A percentile compares a stretch with the other conserved stretches of the same genome.
These are phyloP conservation scores for Dictyostelium capitatum DNA, from an alignment of 78 protist species.

Conservation along the genomic window DNA sequence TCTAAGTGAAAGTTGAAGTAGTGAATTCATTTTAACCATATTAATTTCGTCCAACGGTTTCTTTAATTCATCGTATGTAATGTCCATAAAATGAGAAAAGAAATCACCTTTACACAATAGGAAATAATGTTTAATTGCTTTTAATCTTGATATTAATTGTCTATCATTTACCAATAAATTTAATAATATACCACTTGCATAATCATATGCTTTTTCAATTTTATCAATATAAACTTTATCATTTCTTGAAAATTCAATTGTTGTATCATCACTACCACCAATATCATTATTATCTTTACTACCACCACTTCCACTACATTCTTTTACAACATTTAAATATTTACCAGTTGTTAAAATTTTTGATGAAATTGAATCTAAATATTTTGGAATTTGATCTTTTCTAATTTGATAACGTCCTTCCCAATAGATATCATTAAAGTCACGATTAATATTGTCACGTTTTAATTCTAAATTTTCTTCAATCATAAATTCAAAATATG, in stretches of 20 bases:
- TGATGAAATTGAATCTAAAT: constrained; percentile 11
- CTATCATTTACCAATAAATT: constrained; percentile 59
- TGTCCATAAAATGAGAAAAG: constrained; percentile 91
- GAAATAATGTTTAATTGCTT: constrained; percentile 86
- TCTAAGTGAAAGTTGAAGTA: constrained; percentile 79
- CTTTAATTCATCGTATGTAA: constrained; percentile 81
- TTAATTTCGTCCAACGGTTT: constrained; percentile 74
- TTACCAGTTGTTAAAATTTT: constrained; percentile 85
- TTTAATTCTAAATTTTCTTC: constrained; percentile 68
- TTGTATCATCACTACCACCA: too few species aligned
- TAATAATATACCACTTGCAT: constrained; percentile 63
- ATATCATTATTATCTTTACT: too few species aligned
- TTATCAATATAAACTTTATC: constrained; percentile 52
- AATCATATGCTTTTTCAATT: constrained; percentile 74
- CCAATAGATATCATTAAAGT: constrained; percentile 84
- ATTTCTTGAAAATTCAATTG: constrained; percentile 40
- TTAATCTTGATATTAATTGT: constrained; percentile 66
- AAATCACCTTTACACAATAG: constrained; percentile 91
- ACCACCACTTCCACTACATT: constrained; percentile 84
- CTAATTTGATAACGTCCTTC: constrained; percentile 57
- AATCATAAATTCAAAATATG: constrained; percentile 86
- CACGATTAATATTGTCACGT: constrained; percentile 68
- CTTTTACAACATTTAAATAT: constrained; percentile 87
- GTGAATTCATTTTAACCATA: constrained; percentile 68
- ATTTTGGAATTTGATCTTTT: constrained; percentile 57